phyloP scores from a whole-genome alignment of 176 grass and related monocot species.

The Eleusine coracana region DNA sequence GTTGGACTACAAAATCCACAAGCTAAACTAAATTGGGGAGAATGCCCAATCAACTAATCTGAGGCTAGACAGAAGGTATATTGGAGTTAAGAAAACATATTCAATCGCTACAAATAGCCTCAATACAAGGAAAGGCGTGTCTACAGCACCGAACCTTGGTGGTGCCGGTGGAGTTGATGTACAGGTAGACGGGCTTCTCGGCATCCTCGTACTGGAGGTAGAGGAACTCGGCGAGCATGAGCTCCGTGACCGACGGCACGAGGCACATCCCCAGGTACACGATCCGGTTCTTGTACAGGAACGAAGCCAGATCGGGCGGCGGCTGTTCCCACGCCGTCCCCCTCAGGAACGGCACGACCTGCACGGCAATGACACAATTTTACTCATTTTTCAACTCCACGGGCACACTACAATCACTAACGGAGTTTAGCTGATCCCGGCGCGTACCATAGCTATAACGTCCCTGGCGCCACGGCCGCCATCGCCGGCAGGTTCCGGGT shows the following conservation, averaged over 20 bases:
- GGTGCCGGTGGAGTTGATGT: constrained; percentile 93
- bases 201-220: constrained; percentile 81
- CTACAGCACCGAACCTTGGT: constrained; percentile 54
- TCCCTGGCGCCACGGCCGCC: constrained; percentile 40
- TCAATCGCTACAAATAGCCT: neutral
- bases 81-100: neutral
- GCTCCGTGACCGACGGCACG: constrained; percentile 69
- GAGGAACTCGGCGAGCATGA: constrained; percentile 83
- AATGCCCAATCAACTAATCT: too few relatives aligned
- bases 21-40: neutral
- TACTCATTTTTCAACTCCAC: neutral
- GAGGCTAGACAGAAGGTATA: neutral
- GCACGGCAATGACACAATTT: constrained; percentile 4
- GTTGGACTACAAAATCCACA: constrained; percentile 2
- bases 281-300: constrained; percentile 84
- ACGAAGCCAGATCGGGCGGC: constrained; percentile 77
- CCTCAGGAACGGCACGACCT: constrained; percentile 84
- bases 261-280: constrained; percentile 93
- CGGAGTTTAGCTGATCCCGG: neutral
- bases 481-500: constrained; percentile 26
- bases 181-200: constrained; percentile 87
- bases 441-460: constrained; percentile 41
- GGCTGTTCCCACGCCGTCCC: constrained; percentile 62
- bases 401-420: neutral
- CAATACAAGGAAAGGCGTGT: neutral